Evolutionary conservation across 305 asterid species (phyloP), one percentile per base, ranked within the genome.

Genomic region (Salvia sclarea): DNA sequence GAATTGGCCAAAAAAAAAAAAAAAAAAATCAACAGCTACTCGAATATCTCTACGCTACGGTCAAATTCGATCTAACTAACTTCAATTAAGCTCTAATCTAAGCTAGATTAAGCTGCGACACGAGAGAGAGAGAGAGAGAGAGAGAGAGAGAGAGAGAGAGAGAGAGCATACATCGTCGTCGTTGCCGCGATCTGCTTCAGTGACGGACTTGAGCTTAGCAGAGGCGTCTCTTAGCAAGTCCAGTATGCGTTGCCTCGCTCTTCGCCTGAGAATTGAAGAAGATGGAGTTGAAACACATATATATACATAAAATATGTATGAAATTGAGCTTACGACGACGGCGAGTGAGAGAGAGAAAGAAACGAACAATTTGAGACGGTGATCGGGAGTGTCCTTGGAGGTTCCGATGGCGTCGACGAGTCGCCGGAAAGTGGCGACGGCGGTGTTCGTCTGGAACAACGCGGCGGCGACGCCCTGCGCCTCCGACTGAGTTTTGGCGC

Each of bases 321-420:
- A 21, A 64, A 48, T 12, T 14, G 44, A 64, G 45, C 33, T 2
- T 14, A 28, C 13, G 6, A 67, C 8, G 44, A 25, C 24, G 3
- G 58, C 3, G 31, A 64, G 31, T 24, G 5, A 13, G 13, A n/a
- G 49, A 33, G 11, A 13, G 49, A 60, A 14, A 2, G 13, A 17
- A 18, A 53, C 17, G 40, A 0, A 71, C 70, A 62, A 28, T 62
- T 54, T 62, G 40, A 41, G 70, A 53, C 70, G 76, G 70, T 62
- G 76, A 30, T 71, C 65, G 18, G 76, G 70, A 20, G 70, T 61
- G 64, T 71, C 75, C 43, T 53, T 71, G 64, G 75, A 62, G 58
- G 76, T 62, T 30, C 76, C 70, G 64, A 71, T 31, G 70, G 65
- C 76, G 43, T 71, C 70, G 55, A 54, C 70, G 9, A 71, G 69